Evolutionary conservation across 1,284 basidiomycete species (phyloP).

Genomic region (Tremellales sp.): DNA sequence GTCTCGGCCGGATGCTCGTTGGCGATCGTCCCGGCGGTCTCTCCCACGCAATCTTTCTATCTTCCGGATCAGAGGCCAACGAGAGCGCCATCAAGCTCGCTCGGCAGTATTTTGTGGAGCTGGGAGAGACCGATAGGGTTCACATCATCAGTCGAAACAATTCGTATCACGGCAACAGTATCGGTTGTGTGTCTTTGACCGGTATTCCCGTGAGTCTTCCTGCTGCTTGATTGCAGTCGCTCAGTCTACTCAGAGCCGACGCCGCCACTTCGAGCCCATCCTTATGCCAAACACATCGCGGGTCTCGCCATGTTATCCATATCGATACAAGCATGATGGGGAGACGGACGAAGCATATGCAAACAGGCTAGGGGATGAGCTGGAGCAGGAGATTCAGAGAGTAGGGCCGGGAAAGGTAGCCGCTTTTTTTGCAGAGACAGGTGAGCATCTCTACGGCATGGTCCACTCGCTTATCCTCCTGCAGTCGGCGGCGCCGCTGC

Average conservation of each 20-base stretch:
- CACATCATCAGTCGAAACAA: slow-evolving; percentile 75
- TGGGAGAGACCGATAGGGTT: slow-evolving; percentile 61
- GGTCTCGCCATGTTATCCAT: slow-evolving; percentile 66
- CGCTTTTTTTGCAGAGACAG: slow-evolving; percentile 49
- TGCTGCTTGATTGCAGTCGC: background rate
- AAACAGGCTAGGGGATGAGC: slow-evolving; percentile 65
- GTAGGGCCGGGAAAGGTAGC: slow-evolving; percentile 70
- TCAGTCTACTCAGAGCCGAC: slow-evolving; percentile 7
- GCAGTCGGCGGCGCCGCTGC: slow-evolving; percentile 68
- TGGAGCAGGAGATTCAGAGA: slow-evolving; percentile 75
- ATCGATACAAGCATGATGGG: slow-evolving; percentile 62
- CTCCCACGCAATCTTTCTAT: slow-evolving; percentile 29
- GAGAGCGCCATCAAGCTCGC: slow-evolving; percentile 73
- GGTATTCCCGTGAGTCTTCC: slow-evolving; percentile 46
- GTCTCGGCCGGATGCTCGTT: slow-evolving; percentile 58
- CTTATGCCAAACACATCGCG: slow-evolving; percentile 17
- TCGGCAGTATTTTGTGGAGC: slow-evolving; percentile 63
- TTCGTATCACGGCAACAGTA: slow-evolving; percentile 79
- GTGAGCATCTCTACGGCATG: slow-evolving; percentile 53
- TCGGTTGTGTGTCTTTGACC: slow-evolving; percentile 48
- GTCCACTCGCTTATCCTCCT: background rate
- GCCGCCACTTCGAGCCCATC: slow-evolving; percentile 21
- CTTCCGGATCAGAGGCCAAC: slow-evolving; percentile 63
- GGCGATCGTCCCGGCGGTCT: slow-evolving; percentile 44
- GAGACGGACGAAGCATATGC: slow-evolving; percentile 76